Percentiles rank a stretch among this genome's conserved stretches.
Evolutionary conservation across 1,139 yeast genomes (phyloP).

Genomic region (Pneumocystis wakefieldiae): DNA sequence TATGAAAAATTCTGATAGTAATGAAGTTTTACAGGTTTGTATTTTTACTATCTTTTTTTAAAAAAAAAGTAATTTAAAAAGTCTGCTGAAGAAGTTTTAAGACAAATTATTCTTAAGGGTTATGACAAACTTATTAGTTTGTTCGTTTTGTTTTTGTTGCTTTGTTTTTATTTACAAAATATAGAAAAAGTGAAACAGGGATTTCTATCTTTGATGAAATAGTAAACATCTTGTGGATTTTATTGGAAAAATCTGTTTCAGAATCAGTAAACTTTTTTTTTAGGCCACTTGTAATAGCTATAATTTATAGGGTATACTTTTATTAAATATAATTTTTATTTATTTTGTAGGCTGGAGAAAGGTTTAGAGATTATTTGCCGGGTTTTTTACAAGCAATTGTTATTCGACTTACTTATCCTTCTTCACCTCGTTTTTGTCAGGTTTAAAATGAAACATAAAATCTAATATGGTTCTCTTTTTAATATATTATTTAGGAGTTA

Average conservation of each 20-base stretch:
- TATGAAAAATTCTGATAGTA: constrained; percentile 4
- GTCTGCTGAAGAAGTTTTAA: constrained; percentile 7
- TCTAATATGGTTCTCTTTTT: not conserved
- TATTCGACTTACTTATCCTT: constrained; percentile 1
- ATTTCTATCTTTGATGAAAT: constrained; percentile 5
- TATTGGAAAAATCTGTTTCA: constrained; percentile 5
- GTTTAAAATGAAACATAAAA: constrained; percentile 1
- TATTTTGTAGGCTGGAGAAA: constrained; percentile 1
- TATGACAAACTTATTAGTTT: not conserved
- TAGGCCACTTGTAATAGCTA: constrained; percentile 3
- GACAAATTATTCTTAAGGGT: not conserved
- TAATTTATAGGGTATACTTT: constrained; percentile 4
- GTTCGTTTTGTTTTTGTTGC: not conserved
- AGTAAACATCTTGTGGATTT: constrained; percentile 4
- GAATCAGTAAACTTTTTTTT: constrained; percentile 9
- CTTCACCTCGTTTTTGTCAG: constrained; percentile 1
- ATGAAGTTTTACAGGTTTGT: constrained; percentile 8
- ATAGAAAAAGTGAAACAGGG: constrained; percentile 1
- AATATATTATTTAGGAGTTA: constrained; percentile 8
- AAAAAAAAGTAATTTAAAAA: constrained; percentile 7
- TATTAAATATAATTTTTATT: not conserved
- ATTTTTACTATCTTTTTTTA: not conserved
- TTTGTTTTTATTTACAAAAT: not conserved
- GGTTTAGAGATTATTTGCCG: constrained; percentile 6
- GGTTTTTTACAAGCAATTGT: constrained; percentile 6